Evolutionary conservation across 768 basidiomycete species (phyloP).

Genomic region (Boletus rex-veris): DNA sequence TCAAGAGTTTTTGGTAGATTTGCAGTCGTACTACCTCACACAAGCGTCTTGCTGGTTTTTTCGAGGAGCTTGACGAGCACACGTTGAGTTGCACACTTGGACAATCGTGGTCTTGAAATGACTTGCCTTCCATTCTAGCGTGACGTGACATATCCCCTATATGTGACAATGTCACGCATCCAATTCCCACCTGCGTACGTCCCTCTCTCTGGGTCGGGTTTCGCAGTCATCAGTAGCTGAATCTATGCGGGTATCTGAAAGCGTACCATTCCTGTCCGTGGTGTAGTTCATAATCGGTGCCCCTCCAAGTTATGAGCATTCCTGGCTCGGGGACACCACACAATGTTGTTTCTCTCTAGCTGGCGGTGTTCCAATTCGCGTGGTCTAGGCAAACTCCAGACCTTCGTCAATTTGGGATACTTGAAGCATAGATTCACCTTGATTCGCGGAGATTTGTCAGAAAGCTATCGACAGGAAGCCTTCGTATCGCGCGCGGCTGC

Average conservation of each 20-base stretch:
- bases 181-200: constrained; percentile 10
- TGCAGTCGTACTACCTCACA: constrained; percentile 29
- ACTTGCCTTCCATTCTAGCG: constrained; percentile 28
- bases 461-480: not conserved
- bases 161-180: constrained; percentile 23
- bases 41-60: constrained; percentile 17
- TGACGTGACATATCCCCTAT: constrained; percentile 32
- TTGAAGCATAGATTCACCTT: constrained; percentile 5
- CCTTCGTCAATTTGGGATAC: not conserved
- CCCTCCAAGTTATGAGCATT: not conserved
- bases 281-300: not conserved
- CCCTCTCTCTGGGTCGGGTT: not conserved
- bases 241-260: not conserved
- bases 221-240: not conserved
- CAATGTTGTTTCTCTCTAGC: not conserved
- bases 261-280: constrained; percentile 3
- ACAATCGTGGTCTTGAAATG: constrained; percentile 25
- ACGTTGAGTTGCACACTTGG: constrained; percentile 26
- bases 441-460: not conserved
- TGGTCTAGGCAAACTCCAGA: constrained; percentile 1
- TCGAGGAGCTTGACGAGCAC: constrained; percentile 26
- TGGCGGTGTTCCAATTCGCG: constrained; percentile 14
- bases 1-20: constrained; percentile 4
- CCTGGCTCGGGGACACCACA: not conserved
- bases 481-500: not conserved